Percentiles rank a stretch among this genome's conserved stretches.
Evolutionary conservation across 2,329 filamentous ascomycete species (phyloP).

Genomic region (Diaporthe sp.): DNA sequence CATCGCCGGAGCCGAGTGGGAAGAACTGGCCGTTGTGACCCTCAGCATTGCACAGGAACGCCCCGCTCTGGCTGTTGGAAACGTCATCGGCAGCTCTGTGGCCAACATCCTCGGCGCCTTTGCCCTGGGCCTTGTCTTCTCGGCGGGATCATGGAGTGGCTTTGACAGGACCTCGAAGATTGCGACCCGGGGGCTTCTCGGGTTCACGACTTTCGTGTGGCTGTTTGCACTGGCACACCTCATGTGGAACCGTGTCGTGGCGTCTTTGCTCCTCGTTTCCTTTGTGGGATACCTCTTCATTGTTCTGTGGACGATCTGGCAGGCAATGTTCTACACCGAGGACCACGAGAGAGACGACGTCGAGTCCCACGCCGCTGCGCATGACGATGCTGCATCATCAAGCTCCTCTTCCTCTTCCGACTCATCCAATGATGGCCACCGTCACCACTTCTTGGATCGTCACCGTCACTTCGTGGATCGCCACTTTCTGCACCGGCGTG

Average conservation of each 20-base stretch:
- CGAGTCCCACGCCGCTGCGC: conserved; percentile 45
- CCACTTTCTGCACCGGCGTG: neutral
- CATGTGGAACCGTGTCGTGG: conserved; percentile 43
- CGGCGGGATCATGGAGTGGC: conserved; percentile 41
- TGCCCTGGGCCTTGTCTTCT: conserved; percentile 63
- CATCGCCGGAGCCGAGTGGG: conserved; percentile 68
- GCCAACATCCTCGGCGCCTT: conserved; percentile 70
- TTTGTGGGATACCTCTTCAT: conserved; percentile 61
- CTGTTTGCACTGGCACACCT: conserved; percentile 51
- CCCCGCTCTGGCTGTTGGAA: conserved; percentile 64
- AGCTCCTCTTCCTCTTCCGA: conserved; percentile 60
- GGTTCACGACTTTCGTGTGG: conserved; percentile 56
- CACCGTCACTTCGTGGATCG: conserved; percentile 25
- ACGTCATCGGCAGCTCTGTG: conserved; percentile 66
- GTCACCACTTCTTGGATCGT: conserved; percentile 8
- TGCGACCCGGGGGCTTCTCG: conserved; percentile 59
- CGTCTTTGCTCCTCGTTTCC: conserved; percentile 55
- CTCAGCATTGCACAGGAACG: conserved; percentile 60
- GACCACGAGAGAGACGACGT: conserved; percentile 52
- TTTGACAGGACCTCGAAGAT: conserved; percentile 64
- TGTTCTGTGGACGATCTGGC: conserved; percentile 60
- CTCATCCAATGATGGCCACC: conserved; percentile 40
- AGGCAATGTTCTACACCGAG: conserved; percentile 56
- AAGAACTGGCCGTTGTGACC: conserved; percentile 67
- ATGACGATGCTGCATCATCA: conserved; percentile 43